Base-by-base conservation (phyloP, 768 basidiomycete species). In the Suillus bovinus region DNA sequence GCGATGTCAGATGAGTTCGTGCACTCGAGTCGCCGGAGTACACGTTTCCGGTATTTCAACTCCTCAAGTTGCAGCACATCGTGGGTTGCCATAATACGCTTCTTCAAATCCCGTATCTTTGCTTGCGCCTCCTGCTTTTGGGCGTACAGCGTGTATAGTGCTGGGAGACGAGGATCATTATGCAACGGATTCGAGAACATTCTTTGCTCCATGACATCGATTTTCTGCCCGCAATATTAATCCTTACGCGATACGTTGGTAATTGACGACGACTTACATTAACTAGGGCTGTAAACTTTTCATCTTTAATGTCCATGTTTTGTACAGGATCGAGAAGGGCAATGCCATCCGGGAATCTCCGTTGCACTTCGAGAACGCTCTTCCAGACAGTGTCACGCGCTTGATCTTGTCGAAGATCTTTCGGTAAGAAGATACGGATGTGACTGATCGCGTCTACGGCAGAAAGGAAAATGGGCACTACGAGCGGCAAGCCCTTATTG, bases 31-130 rank as follows among this genome's bases (percentile, higher is more conserved):
- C 97, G 85, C 39, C 97, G 85, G 31, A 99, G 82, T 0, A 97
- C 96, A 27, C 96, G 92, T 76, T 99, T 99, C 61, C 97, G 84
- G 68, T 87, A 89, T 76, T 96, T 96, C 70, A 99, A 88, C 74
- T 99, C 97, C 74, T 99, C 97, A 58, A 99, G 83, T 73, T 99
- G 96, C 46, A 99, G 78, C 10, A 99, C 85, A 64, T 97, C 95
- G 58, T 95, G 89, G 0, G 96, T 96, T 0, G 91, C 85, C 65
- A 91, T 89, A 47, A 98, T 95, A 36, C 87, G 88, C 74, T 89
- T 91, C 79, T 91, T 96, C 44, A 96, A 79, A 24, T 84, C 79
- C 10, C 93, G 88, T 60, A 95, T 87, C 39, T 84, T 83, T 34
- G 85, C 79, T 66, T 88, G 87, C 46, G 83, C 78, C 33, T 86